A percentile compares a stretch with the other conserved stretches of the same genome.
These are phyloP conservation scores for Fusarium cyanostomum DNA, from an alignment of 2,329 filamentous ascomycete species.

Conservation along the genomic window DNA sequence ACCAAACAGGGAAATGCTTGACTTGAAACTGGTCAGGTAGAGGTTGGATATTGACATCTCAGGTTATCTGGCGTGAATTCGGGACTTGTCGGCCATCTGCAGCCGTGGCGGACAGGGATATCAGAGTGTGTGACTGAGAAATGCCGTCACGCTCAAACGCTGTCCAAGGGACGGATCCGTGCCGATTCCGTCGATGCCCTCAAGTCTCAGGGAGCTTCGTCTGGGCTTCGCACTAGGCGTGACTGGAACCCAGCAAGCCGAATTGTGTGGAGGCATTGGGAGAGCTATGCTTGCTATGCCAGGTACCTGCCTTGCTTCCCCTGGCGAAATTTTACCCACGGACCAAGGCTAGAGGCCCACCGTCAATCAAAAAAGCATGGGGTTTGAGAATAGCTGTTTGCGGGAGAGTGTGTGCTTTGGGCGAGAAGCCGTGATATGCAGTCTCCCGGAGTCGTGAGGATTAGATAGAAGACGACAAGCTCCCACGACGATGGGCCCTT, in stretches of 20 bases:
- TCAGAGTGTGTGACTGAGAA: constrained; percentile 30
- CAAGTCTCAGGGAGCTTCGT: constrained; percentile 26
- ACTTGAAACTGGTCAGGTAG: constrained; percentile 20
- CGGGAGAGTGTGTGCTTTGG: constrained; percentile 30
- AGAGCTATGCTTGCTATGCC: constrained; percentile 30
- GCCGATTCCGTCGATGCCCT: constrained; percentile 19
- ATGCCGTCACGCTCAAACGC: constrained; percentile 40
- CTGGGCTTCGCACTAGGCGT: constrained; percentile 29
- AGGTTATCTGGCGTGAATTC: constrained; percentile 40
- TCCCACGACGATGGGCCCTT: constrained; percentile 1
- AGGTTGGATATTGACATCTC: constrained; percentile 18
- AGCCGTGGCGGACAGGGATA: constrained; percentile 32
- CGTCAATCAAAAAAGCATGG: constrained; percentile 37
- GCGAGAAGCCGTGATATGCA: constrained; percentile 25
- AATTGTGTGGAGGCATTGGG: constrained; percentile 37
- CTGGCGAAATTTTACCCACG: constrained; percentile 29
- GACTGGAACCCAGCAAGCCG: constrained; percentile 35
- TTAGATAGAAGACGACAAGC: constrained; percentile 34
- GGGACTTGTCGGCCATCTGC: constrained; percentile 39
- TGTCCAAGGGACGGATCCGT: constrained; percentile 18
- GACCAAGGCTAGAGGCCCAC: constrained; percentile 29
- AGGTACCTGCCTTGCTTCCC: constrained; percentile 40
- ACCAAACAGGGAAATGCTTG: constrained; percentile 7
- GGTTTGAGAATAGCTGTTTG: constrained; percentile 30
- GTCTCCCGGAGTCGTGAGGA: constrained; percentile 34